Percentiles rank a stretch among this genome's conserved stretches.
These are phyloP conservation scores for Cystobasidiaceae sp. DNA, from an alignment of 1,284 basidiomycete genomes.

Conservation along the genomic window DNA sequence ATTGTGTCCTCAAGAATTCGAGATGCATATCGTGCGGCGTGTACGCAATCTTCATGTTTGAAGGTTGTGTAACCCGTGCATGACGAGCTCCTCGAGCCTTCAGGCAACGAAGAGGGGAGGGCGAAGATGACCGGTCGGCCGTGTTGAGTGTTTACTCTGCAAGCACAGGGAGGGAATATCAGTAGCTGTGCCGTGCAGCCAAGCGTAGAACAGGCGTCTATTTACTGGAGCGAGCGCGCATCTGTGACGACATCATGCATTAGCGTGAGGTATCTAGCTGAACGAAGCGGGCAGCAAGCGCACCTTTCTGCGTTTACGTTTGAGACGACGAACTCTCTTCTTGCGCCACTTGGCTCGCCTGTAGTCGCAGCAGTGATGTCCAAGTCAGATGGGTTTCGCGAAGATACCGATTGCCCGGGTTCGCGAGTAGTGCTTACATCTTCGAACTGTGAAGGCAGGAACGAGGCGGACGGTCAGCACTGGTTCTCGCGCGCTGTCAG, in stretches of 20 bases:
- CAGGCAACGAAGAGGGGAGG: no score
- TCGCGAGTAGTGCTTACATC: conserved; percentile 1
- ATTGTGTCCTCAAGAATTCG: no score
- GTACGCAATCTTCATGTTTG: no score
- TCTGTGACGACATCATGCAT: neutral
- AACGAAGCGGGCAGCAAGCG: no score
- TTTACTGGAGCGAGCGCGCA: conserved; percentile 32
- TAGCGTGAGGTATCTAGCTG: neutral
- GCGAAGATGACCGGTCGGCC: no score
- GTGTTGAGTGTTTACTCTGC: conserved; percentile 31
- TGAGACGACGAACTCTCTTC: conserved; percentile 45
- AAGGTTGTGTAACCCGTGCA: no score
- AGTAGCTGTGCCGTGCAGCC: neutral
- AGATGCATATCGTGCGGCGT: no score
- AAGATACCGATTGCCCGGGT: neutral
- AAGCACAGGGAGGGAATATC: neutral
- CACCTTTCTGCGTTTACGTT: conserved; percentile 45
- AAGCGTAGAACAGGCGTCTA: neutral
- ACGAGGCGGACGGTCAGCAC: neutral
- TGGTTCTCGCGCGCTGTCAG: neutral
- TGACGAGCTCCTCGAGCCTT: no score
- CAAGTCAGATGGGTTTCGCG: neutral
- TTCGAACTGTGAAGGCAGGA: neutral
- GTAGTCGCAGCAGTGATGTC: neutral
- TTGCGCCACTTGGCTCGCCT: conserved; percentile 46